Conservation (phyloP, 345 rosid species). For the Diplotaxis tenuifolia region DNA sequence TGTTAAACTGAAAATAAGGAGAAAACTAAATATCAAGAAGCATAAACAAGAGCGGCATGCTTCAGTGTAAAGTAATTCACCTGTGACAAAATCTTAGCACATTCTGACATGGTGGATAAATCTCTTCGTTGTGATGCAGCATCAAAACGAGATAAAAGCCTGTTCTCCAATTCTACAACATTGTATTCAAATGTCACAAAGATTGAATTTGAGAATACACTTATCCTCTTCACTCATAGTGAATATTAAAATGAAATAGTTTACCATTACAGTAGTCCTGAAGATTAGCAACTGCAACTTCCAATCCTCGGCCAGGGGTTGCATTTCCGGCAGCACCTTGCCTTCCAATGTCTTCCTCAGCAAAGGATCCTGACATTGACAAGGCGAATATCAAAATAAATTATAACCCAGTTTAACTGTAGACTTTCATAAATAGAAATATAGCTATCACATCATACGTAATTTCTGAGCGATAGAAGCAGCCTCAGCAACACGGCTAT, state of each 20-base stretch:
- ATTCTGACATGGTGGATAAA: constrained; percentile 93
- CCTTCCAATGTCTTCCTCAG: constrained; percentile 96
- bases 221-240: neutral
- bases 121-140: constrained; percentile 97
- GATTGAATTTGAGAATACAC: constrained; percentile 2
- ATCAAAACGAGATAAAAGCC: constrained; percentile 91
- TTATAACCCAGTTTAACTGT: constrained; percentile 5
- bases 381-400: constrained; percentile 19
- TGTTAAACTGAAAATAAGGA: constrained; percentile 70
- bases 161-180: constrained; percentile 84
- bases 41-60: too few relatives aligned
- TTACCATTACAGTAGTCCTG: constrained; percentile 99
- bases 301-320: constrained; percentile 90
- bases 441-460: constrained; percentile 45
- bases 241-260: neutral
- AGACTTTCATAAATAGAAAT: constrained; percentile 10
- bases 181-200: constrained; percentile 21
- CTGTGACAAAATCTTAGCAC: constrained; percentile 99
- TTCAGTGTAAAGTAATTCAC: constrained; percentile 41
- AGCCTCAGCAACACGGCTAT: constrained; percentile 98
- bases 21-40: constrained; percentile 5
- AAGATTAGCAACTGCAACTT: constrained; percentile 98
- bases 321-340: constrained; percentile 75
- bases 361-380: constrained; percentile 73
- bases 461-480: constrained; percentile 97